Base-by-base conservation (phyloP, 331 rosid species). In the Rhamnella rubrinervis region DNA sequence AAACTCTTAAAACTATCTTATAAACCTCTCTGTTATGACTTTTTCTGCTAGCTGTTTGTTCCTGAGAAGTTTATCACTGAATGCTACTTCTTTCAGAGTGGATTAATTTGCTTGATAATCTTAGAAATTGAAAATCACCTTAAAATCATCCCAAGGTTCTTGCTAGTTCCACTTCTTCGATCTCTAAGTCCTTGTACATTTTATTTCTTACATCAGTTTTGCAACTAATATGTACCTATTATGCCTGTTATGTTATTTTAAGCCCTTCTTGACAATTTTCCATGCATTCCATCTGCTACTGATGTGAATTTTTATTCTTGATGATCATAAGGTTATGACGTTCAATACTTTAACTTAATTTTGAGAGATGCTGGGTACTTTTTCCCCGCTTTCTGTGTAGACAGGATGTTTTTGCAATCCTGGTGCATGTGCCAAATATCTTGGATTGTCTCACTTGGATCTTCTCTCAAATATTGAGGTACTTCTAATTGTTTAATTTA, bases 401-500 rank as follows among this genome's bases (percentile, higher is more conserved):
- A 93, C 98, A 87, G 98, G 98, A 78, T 93, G 97, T 76, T 93
- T 93, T 82, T 93, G 98, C 81, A 93, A 93, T 85, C 98, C 98
- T 56, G 97, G 98, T 80, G 98, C 98, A 61, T 91, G 98, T 80
- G 98, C 98, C 66, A 93, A 93, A 87, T 89, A 85, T 77, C 91
- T 93, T 72, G 97, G 91, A 73, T 80, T 93, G 83, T 87, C 98
- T 75, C 91, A 91, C 68, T 46, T 47, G 65, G 98, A 91, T 78
- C 91, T 93, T 76, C 80, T 87, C 73, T 82, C 92, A 77, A 91
- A 93, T 74, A 75, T 87, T 40, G 96, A 91, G 95, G 98, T 93
- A 53, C 49, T 75, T 55, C 46, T 68, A 62, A 46, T 51, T 53
- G 50, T 55, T 62, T 73, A 13, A 1, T 8, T 60, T 2, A 61